Evolutionary conservation across 2,329 filamentous ascomycete genomes (phyloP).

Genomic region (Alternaria sp.): DNA sequence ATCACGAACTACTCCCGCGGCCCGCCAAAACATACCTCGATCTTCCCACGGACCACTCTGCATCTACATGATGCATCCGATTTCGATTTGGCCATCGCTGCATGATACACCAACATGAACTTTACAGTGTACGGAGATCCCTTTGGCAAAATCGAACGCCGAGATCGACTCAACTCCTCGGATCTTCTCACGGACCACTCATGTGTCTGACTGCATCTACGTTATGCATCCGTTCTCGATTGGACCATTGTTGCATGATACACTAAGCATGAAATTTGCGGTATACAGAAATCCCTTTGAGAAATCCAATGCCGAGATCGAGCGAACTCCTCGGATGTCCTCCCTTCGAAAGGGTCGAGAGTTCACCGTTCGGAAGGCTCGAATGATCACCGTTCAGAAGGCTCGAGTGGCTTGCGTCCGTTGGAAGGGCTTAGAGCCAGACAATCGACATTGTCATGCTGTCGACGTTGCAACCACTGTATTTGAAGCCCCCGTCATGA

Average conservation of each 20-base stretch:
- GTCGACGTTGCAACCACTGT: neutral
- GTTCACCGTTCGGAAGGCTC: too few species aligned
- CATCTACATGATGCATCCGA: neutral
- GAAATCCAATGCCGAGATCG: neutral
- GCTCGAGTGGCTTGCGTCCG: neutral
- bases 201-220: neutral
- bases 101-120: neutral
- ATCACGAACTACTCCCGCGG: neutral
- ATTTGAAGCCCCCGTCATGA: neutral
- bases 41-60: neutral
- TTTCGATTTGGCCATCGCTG: neutral
- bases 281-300: neutral
- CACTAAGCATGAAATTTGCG: neutral
- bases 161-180: neutral
- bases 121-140: neutral
- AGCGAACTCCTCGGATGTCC: neutral
- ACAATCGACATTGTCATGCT: neutral
- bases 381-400: too few species aligned
- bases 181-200: neutral
- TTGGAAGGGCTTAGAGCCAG: neutral
- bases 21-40: accelerated
- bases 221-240: neutral
- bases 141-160: neutral
- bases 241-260: neutral
- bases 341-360: neutral